Evolutionary conservation across 2,329 filamentous ascomycete species (phyloP).

Genomic region (Xylaria polymorpha): DNA sequence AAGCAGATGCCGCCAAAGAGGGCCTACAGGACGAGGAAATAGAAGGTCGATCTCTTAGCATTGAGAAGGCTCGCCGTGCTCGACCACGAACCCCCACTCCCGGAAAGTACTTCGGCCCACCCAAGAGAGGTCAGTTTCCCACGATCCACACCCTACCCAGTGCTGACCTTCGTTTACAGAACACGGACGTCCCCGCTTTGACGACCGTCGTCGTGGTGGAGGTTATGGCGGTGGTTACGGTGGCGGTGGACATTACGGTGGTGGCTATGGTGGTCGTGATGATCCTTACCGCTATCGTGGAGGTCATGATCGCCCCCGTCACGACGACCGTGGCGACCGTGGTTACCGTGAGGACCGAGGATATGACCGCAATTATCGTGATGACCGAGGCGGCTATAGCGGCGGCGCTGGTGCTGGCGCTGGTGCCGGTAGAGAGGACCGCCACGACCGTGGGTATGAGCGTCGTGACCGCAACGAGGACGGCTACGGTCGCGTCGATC

Average conservation of each 20-base stretch:
- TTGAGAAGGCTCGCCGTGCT: constrained; percentile 97
- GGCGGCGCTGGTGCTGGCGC: constrained; percentile 34
- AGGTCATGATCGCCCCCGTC: constrained; percentile 54
- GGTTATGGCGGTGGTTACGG: constrained; percentile 62
- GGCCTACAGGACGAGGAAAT: constrained; percentile 94
- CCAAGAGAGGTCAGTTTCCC: constrained; percentile 84
- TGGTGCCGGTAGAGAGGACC: constrained; percentile 43
- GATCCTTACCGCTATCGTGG: constrained; percentile 70
- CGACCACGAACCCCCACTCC: constrained; percentile 95
- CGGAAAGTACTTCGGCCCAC: constrained; percentile 98
- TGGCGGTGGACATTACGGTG: constrained; percentile 39
- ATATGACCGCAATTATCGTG: constrained; percentile 53
- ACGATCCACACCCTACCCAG: background rate
- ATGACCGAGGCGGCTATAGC: constrained; percentile 53
- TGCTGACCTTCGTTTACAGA: constrained; percentile 51
- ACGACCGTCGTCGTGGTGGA: constrained; percentile 55
- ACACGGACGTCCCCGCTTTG: constrained; percentile 56
- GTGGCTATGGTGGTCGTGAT: constrained; percentile 64
- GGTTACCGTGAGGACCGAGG: constrained; percentile 59
- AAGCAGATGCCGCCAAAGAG: constrained; percentile 97
- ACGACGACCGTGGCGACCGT: constrained; percentile 58
- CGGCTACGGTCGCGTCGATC: constrained; percentile 47
- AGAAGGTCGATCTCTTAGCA: constrained; percentile 94
- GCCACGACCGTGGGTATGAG: constrained; percentile 63
- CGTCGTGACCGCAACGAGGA: constrained; percentile 58